Base-by-base conservation (phyloP, 2,329 filamentous ascomycete genomes). In the Botrytis byssoidea region DNA sequence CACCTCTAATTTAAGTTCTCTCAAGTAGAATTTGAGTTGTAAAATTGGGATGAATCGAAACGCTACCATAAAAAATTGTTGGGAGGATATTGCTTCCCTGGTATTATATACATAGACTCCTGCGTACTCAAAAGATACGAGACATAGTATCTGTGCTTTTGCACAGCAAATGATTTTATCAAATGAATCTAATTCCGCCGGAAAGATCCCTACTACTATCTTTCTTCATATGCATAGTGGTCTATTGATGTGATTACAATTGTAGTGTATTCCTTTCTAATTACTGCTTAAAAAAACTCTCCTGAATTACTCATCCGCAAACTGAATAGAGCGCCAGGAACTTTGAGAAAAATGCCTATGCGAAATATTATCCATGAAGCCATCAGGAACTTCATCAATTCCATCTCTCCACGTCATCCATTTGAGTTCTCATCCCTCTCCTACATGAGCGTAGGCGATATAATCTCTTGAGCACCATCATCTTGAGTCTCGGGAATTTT, bases 121-220 rank as follows among this genome's bases (percentile, higher is more conserved):
- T 25, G 4, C 12, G 10, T 10, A 10, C 32, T 14, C 22, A 2
- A 51, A n/a, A 0, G 10, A n/a, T 51, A 6, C 48, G 25, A 51
- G 2, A n/a, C 10, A 5, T 14, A 8, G 48, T 2, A 51, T 51
- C 10, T n/a, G 48, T 10, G 22, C 12, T 51, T 51, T 51, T n/a
- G 25, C 25, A 51, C 2, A 14, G 4, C 4, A 51, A n/a, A 51
- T 51, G 0, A 14, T n/a, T 14, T 14, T 6, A 14, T n/a, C 1
- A n/a, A n/a, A 51, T 14, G 3, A 14, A n/a, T 5, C 22, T 51
- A 14, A 6, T 51, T 51, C 3, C 5, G 12, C n/a, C 2, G 0
- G 12, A 55, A 55, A 55, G 25, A 7, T 12, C 12, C 0, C 4
- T 14, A 14, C 6, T n/a, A 6, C 5, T n/a, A 2, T 4, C 10